Base-by-base conservation (phyloP, 1,139 yeast species). In the Yamadazyma mexicana region DNA sequence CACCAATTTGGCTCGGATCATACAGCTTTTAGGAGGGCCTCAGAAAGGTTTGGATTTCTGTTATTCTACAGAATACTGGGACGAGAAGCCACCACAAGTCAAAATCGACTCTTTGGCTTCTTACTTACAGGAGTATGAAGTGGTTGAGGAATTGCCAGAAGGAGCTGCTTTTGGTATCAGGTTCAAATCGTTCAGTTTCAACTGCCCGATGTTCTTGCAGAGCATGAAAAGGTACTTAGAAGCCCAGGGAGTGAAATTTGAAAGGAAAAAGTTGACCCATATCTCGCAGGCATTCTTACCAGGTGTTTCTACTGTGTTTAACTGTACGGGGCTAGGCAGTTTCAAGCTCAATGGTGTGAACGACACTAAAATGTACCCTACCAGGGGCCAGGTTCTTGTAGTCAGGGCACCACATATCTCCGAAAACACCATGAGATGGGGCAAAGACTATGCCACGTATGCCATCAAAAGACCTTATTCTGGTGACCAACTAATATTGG, bases 321-420 rank as follows among this genome's bases (percentile, higher is more conserved):
- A 84, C 52, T 83, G 91, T 58, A 69, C 86, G 0, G 94, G 91
- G n/a, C 64, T 81, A 27, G 86, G 87, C 2, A 81, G 89, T 5
- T 66, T 65, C 34, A 52, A 59, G 2, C 61, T 84, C 5, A 77
- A 78, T 12, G 87, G 87, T 7, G 83, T 81, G 31, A 62, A 65
- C 18, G 89, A 83, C 40, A 37, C 47, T 6, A 61, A 66, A 0
- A 73, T 80, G 27, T 79, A 77, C 48, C 87, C 91, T 10, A 77
- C 83, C 1, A 66, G 89, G 43, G 89, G 89, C 2, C 89, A 83
- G 54, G 85, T 82, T 18, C 81, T 82, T 10, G 81, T 82, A 8
- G 66, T 81, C 15, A 70, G 66, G 42, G 83, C 82, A 1, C 83
- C 83, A 5, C 80, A 78, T 49, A 65, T 79, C 44, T 62, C 64